Conservation (phyloP, 2,329 filamentous ascomycete species). For the Pleomassaria siparia region DNA sequence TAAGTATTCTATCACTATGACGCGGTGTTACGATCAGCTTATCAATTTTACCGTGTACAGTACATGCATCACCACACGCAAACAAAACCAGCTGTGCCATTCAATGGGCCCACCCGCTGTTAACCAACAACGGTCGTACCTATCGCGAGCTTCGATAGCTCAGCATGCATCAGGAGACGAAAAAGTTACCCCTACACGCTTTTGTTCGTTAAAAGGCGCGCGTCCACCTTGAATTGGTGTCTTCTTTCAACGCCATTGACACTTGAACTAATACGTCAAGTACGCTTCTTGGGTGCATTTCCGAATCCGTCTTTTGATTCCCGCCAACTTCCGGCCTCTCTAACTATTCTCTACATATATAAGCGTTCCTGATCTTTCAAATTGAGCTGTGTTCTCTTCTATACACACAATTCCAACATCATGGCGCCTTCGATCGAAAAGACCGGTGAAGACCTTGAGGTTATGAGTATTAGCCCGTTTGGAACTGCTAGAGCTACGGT, state of each 20-base stretch:
- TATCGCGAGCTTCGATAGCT: background rate
- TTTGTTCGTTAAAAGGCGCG: slow-evolving; percentile 2
- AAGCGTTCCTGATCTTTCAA: background rate
- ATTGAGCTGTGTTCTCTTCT: background rate
- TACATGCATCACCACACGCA: slow-evolving; percentile 1
- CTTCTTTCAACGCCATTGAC: slow-evolving; percentile 1
- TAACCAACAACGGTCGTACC: background rate
- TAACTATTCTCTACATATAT: background rate
- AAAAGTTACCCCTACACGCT: too few relatives aligned
- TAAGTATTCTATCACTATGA: background rate
- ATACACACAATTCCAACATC: background rate
- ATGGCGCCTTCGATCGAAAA: slow-evolving; percentile 27
- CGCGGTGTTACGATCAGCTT: background rate
- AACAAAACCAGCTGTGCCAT: background rate
- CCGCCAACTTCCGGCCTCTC: slow-evolving; percentile 2
- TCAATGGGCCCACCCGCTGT: background rate
- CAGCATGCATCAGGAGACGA: background rate
- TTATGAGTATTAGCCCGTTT: slow-evolving; percentile 57
- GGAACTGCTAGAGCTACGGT: slow-evolving; percentile 67
- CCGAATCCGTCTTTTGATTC: background rate
- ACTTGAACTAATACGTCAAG: too few relatives aligned
- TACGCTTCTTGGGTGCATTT: background rate
- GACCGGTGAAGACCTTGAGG: slow-evolving; percentile 29
- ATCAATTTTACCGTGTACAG: background rate
- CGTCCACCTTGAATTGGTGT: background rate